Evolutionary conservation across 1,284 basidiomycete genomes (phyloP).

Genomic region (Apiotrichum laibachii): DNA sequence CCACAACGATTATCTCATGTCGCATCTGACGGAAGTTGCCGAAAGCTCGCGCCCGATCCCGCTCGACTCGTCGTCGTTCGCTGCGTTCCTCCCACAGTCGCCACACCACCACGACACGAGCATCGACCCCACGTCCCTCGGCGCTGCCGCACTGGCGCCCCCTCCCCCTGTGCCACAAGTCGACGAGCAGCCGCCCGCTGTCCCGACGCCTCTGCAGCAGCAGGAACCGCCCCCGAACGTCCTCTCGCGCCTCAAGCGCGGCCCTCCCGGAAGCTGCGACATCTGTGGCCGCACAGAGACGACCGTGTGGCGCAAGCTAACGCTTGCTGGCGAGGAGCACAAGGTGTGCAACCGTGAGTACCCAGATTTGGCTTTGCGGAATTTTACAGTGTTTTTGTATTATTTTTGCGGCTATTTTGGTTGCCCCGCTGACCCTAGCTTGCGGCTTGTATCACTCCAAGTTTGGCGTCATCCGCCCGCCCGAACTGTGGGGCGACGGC

Average conservation of each 20-base stretch:
- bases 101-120: neutral
- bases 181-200: neutral
- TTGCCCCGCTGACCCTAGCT: conserved; percentile 25
- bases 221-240: conserved; percentile 19
- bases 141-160: neutral
- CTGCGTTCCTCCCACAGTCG: conserved; percentile 31
- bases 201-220: neutral
- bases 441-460: conserved; percentile 47
- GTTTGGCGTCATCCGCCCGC: conserved; percentile 45
- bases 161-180: neutral
- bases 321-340: conserved; percentile 30
- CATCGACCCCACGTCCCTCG: neutral
- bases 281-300: conserved; percentile 46
- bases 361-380: neutral
- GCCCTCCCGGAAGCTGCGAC: conserved; percentile 45
- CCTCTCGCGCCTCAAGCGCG: conserved; percentile 37
- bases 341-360: conserved; percentile 49
- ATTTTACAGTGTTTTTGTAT: neutral
- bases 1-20: conserved; percentile 34
- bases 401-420: too few relatives aligned
- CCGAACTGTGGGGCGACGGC: conserved; percentile 48
- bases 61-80: conserved; percentile 31
- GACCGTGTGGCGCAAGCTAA: conserved; percentile 46
- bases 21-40: conserved; percentile 23
- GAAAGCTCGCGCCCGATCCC: conserved; percentile 11